Base-by-base conservation (phyloP, 495 filamentous ascomycete species). In the Oidiodendron maius region DNA sequence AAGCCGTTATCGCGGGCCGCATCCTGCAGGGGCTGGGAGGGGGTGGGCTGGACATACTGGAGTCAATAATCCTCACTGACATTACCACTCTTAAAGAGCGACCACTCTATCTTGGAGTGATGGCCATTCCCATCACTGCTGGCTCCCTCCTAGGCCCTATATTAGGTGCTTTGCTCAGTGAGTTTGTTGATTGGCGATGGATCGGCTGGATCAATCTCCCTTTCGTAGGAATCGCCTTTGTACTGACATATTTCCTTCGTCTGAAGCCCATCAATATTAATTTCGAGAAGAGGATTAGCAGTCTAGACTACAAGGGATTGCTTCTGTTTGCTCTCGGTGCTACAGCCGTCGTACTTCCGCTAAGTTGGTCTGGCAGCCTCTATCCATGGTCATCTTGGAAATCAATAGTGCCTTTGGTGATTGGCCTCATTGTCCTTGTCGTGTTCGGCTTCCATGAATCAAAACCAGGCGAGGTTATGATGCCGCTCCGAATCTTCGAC, bases 41-140 rank as follows among this genome's bases (percentile, higher is more conserved):
- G 11, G 83, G 85, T 13, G 84, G 83, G 1, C 68, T 84, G 6
- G 74, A 79, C 41, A 68, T 69, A 8, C 61, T 87, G 30, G 77
- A 77, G 2, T 76, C 83, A 51, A 73, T 86, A 41, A 59, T 64
- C 44, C 58, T 62, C 17, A 59, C 62, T 37, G 62, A 58, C 22
- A 41, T 42, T 4, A 50, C 46, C 9, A 42, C 36, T 5, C 23
- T 53, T 56, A n/a, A 68, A 52, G 64, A 73, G 38, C 58, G 70
- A 5, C 57, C 67, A 1, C 24, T 66, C 3, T 70, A 65, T 26
- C 43, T 72, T 6, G 68, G 64, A 3, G 43, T 71, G 21, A 48
- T 66, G 37, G 52, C 60, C 9, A 22, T 69, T 0, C 64, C 66
- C 15, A 65, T 66, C 30, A 58, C 68, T 15, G 47, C 63, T 5